These are phyloP conservation scores for Globisporangium emineosum DNA, from an alignment of 352 stramenopile species.

Conservation along the genomic window DNA sequence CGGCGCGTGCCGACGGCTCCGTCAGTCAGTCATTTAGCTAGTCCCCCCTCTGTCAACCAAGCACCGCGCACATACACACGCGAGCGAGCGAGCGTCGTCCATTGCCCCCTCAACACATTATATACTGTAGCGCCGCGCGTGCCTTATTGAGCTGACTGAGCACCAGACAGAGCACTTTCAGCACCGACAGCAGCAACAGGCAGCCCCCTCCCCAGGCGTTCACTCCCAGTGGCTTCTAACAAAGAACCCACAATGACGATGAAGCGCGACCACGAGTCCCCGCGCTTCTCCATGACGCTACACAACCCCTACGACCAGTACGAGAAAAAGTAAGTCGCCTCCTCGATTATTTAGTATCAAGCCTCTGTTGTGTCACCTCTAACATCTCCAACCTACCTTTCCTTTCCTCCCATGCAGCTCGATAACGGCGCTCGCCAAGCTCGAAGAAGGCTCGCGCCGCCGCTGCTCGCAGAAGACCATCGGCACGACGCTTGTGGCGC, in stretches of 20 bases:
- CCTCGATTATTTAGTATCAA: not conserved
- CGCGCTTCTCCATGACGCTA: constrained; percentile 18
- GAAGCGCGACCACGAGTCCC: constrained; percentile 12
- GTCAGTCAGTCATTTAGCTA: not conserved
- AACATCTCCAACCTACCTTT: constrained; percentile 3
- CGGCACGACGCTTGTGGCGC: constrained; percentile 32
- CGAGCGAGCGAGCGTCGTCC: too few relatives aligned
- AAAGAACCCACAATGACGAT: not conserved
- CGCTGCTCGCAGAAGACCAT: constrained; percentile 37
- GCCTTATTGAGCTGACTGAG: not conserved
- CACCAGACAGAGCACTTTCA: not conserved
- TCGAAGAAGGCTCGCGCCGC: constrained; percentile 19
- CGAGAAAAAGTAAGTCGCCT: constrained; percentile 9
- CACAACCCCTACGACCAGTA: constrained; percentile 17
- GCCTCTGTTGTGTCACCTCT: not conserved
- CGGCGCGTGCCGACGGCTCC: not conserved
- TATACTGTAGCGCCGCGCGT: not conserved
- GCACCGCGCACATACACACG: too few relatives aligned
- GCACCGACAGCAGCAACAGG: too few relatives aligned
- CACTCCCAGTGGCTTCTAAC: not conserved
- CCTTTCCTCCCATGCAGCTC: constrained; percentile 7
- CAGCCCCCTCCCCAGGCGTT: not conserved
- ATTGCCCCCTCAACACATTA: too few relatives aligned
- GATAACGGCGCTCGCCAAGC: constrained; percentile 15
- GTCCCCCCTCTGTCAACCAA: not conserved